phyloP scores from a whole-genome alignment of 2,329 filamentous ascomycete genomes.

The Mollisia scopiformis region DNA sequence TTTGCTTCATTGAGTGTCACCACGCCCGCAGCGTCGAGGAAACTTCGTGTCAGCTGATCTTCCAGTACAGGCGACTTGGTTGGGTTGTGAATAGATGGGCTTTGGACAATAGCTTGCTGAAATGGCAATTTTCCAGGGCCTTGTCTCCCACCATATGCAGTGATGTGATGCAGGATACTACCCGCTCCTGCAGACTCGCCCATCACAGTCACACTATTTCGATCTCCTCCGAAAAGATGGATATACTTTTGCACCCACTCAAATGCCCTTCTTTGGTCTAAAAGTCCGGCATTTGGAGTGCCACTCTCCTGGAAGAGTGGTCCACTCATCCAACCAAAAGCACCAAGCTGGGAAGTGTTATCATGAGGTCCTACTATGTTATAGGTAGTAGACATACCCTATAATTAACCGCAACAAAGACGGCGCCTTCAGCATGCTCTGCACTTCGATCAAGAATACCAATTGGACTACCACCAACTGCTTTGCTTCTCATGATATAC shows the following conservation, averaged over 20 bases:
- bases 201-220: not conserved
- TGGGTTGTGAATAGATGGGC: not conserved
- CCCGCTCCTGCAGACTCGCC: not conserved
- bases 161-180: not conserved
- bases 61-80: not conserved
- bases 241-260: not conserved
- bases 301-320: not conserved
- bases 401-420: not conserved
- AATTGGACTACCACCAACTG: not conserved
- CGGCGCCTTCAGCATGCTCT: not conserved
- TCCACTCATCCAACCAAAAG: not conserved
- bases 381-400: not conserved
- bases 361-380: not conserved
- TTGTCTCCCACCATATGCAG: not conserved
- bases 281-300: not conserved
- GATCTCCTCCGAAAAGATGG: not conserved
- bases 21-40: not conserved
- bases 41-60: not conserved
- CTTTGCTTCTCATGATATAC: not conserved
- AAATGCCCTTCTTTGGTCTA: not conserved
- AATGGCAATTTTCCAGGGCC: not conserved
- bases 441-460: not conserved
- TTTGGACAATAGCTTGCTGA: not conserved
- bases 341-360: not conserved
- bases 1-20: not conserved